Conservation (phyloP, 2,329 filamentous ascomycete genomes). For the Aspergillus sp. region DNA sequence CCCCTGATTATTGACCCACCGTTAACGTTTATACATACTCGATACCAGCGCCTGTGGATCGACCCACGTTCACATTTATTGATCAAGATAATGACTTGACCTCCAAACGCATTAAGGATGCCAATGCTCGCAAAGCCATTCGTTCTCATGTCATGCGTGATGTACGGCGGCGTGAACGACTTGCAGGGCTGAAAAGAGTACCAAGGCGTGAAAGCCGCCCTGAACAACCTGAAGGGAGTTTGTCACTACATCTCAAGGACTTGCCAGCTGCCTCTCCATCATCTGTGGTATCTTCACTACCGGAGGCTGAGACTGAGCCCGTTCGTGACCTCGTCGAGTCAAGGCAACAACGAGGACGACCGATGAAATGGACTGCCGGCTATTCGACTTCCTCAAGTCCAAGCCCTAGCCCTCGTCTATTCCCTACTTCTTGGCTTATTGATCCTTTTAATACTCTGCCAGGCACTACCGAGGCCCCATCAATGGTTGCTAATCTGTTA, state of each 20-base stretch:
- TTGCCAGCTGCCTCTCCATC: slow-evolving; percentile 10
- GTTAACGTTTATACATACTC: slow-evolving; percentile 2
- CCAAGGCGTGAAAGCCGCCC: slow-evolving; percentile 22
- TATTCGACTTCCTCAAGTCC: slow-evolving; percentile 11
- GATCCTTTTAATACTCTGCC: slow-evolving; percentile 33
- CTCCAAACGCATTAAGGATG: slow-evolving; percentile 34
- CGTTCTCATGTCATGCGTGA: slow-evolving; percentile 42
- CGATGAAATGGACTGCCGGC: slow-evolving; percentile 12
- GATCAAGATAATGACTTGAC: slow-evolving; percentile 36
- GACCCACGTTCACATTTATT: slow-evolving; percentile 36
- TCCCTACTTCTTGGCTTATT: slow-evolving; percentile 22
- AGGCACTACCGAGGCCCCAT: slow-evolving; percentile 18
- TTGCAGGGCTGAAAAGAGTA: slow-evolving; percentile 32
- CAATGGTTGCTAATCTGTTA: slow-evolving; percentile 23
- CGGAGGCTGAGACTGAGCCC: not conserved
- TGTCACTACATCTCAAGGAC: slow-evolving; percentile 5
- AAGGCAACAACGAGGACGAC: slow-evolving; percentile 9
- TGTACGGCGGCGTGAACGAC: slow-evolving; percentile 36
- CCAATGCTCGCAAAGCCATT: slow-evolving; percentile 35
- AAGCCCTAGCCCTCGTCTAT: slow-evolving; percentile 9
- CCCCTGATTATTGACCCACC: no score
- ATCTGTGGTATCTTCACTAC: slow-evolving; percentile 4
- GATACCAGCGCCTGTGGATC: slow-evolving; percentile 18
- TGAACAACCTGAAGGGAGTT: slow-evolving; percentile 5
- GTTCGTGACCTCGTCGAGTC: slow-evolving; percentile 1